These are phyloP conservation scores for Toxoplasma gondii DNA, from an alignment of 169 alveolate genomes.

Conservation along the genomic window DNA sequence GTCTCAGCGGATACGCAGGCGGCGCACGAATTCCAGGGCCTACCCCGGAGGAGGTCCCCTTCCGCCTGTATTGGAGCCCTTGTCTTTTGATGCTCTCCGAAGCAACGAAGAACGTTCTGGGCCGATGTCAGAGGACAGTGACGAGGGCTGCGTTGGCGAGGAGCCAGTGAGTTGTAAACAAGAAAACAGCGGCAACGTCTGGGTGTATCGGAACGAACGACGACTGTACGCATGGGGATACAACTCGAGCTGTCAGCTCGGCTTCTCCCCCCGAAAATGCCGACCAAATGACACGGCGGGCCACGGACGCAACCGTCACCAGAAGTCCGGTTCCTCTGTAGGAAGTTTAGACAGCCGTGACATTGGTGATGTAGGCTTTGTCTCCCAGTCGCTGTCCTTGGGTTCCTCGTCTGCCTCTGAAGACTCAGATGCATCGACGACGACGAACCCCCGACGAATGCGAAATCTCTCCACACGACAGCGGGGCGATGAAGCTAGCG, in stretches of 20 bases:
- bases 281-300: too few relatives aligned
- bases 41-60: neutral
- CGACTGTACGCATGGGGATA: constrained; percentile 30
- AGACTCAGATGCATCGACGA: neutral
- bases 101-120: neutral
- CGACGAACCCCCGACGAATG: too few relatives aligned
- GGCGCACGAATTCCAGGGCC: neutral
- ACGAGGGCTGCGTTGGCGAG: neutral
- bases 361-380: neutral
- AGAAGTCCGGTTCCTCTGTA: neutral
- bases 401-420: neutral
- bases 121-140: neutral
- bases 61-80: neutral
- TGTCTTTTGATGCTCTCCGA: neutral
- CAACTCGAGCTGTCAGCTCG: constrained; percentile 5
- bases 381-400: neutral
- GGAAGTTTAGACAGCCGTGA: neutral
- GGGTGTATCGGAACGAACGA: neutral
- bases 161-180: neutral
- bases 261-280: neutral
- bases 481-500: neutral
- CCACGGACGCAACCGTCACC: neutral
- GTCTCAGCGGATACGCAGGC: neutral
- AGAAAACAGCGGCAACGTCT: neutral
- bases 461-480: neutral